phyloP scores from a whole-genome alignment of 2,329 filamentous ascomycete species.

The Trichoderma atroviride region DNA sequence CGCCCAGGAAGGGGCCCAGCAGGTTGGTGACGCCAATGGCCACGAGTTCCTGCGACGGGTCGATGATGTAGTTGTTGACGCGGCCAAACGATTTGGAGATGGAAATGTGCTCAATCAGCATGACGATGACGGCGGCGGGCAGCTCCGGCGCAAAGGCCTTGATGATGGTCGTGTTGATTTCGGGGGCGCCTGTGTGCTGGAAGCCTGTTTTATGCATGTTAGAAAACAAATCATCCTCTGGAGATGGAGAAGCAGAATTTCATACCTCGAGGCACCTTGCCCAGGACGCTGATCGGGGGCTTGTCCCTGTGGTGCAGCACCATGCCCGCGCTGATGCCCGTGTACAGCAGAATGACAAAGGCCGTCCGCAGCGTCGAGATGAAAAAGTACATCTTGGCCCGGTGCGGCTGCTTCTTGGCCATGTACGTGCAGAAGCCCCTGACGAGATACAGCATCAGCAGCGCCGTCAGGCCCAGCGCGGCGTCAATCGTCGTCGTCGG shows the following conservation, averaged over 20 bases:
- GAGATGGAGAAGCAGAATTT: no score
- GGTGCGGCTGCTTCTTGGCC: constrained; percentile 67
- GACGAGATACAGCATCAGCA: constrained; percentile 69
- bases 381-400: constrained; percentile 76
- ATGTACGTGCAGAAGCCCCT: constrained; percentile 63
- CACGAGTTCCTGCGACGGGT: constrained; percentile 78
- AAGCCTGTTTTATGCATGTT: constrained; percentile 54
- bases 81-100: constrained; percentile 82
- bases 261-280: constrained; percentile 70
- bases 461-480: constrained; percentile 70
- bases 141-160: constrained; percentile 65
- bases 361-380: constrained; percentile 74
- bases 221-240: no score
- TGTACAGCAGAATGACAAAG: constrained; percentile 81
- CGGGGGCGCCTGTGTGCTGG: constrained; percentile 67
- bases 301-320: constrained; percentile 62
- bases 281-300: constrained; percentile 66
- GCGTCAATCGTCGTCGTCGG: constrained; percentile 64
- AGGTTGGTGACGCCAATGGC: constrained; percentile 76
- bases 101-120: constrained; percentile 79
- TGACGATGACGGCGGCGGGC: constrained; percentile 74
- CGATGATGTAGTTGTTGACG: constrained; percentile 79
- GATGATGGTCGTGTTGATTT: constrained; percentile 63
- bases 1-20: constrained; percentile 77
- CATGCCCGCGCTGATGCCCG: constrained; percentile 71